phyloP scores from a whole-genome alignment of 768 basidiomycete species.

The Rhodotorula graminis region DNA sequence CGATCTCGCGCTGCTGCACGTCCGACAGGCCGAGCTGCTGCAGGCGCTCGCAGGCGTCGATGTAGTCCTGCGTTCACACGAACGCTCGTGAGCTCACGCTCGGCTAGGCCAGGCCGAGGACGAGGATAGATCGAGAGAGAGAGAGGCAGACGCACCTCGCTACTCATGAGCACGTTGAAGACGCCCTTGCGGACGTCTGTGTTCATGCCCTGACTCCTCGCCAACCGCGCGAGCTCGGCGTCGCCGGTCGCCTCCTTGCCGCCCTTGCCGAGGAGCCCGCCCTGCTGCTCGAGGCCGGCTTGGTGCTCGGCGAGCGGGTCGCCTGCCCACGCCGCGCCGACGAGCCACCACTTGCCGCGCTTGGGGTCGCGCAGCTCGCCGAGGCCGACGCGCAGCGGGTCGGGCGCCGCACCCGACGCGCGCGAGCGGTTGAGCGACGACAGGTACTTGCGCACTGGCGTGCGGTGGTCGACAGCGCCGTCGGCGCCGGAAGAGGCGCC shows the following conservation, averaged over 20 bases:
- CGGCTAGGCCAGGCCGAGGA: neutral
- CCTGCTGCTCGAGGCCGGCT: constrained; percentile 15
- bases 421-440: constrained; percentile 66
- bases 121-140: neutral
- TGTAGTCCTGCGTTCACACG: constrained; percentile 64
- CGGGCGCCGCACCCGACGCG: constrained; percentile 53
- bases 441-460: constrained; percentile 84
- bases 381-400: constrained; percentile 77
- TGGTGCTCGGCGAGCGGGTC: constrained; percentile 70
- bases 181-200: constrained; percentile 87
- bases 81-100: neutral
- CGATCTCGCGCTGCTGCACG: constrained; percentile 86
- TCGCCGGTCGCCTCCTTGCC: constrained; percentile 44
- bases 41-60: constrained; percentile 90
- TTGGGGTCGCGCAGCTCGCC: constrained; percentile 77
- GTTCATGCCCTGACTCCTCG: constrained; percentile 95
- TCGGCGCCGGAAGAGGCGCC: constrained; percentile 51
- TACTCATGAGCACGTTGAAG: constrained; percentile 91
- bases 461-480: constrained; percentile 69
- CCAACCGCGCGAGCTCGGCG: constrained; percentile 62
- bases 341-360: constrained; percentile 97
- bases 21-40: constrained; percentile 76
- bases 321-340: constrained; percentile 92
- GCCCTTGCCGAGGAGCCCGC: constrained; percentile 18
- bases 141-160: constrained; percentile 63